These are phyloP conservation scores for Melampsora larici-populina DNA, from an alignment of 1,284 basidiomycete species.

Conservation along the genomic window DNA sequence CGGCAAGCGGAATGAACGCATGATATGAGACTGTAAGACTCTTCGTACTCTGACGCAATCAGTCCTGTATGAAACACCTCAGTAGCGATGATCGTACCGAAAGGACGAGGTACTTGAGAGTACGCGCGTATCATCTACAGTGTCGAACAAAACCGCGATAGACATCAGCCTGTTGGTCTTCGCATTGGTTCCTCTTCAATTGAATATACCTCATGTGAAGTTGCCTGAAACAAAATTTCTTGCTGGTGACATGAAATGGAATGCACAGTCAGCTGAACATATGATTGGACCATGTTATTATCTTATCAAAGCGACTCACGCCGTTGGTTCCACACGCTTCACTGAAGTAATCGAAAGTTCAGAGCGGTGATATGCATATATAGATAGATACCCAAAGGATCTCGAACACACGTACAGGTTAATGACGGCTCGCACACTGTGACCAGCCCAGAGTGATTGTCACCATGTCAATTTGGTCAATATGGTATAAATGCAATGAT, in stretches of 20 bases:
- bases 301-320: neutral
- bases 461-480: too few species aligned
- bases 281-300: neutral
- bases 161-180: too few species aligned
- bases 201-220: conserved; percentile 25
- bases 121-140: conserved; percentile 80
- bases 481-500: neutral
- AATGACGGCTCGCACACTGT: conserved; percentile 76
- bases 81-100: conserved; percentile 85
- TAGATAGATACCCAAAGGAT: neutral
- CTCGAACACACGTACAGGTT: conserved; percentile 77
- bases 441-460: conserved; percentile 39
- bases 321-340: conserved; percentile 41
- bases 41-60: conserved; percentile 76
- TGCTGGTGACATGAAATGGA: neutral
- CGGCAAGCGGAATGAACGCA: neutral
- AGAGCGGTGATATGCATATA: conserved; percentile 58
- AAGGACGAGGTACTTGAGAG: conserved; percentile 78
- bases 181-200: too few species aligned
- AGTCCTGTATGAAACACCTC: conserved; percentile 92
- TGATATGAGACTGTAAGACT: neutral
- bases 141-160: too few species aligned
- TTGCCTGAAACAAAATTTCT: conserved; percentile 43
- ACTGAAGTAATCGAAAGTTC: neutral
- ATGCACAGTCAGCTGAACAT: neutral